phyloP scores from a whole-genome alignment of 2,329 filamentous ascomycete genomes.

The Pyrenochaeta sp. region DNA sequence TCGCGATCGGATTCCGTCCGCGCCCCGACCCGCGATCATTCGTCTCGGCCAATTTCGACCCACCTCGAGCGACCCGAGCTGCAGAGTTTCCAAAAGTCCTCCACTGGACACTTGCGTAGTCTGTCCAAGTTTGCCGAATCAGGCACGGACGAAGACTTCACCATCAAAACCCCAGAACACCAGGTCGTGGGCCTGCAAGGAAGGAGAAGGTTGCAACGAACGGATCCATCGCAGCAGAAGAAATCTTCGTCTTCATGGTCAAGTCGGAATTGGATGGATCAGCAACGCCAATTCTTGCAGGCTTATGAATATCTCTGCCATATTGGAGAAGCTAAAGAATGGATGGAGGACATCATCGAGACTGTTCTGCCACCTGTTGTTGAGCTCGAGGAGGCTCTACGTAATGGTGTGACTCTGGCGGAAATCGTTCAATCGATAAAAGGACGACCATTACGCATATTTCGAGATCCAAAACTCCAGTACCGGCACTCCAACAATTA shows the following conservation, averaged over 20 bases:
- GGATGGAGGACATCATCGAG: constrained; percentile 93
- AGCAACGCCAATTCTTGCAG: constrained; percentile 93
- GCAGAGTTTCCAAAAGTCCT: constrained; percentile 82
- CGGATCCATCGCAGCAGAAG: constrained; percentile 61
- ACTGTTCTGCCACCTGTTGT: constrained; percentile 89
- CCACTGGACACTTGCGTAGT: constrained; percentile 86
- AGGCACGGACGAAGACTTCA: constrained; percentile 78
- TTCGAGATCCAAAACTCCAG: constrained; percentile 83
- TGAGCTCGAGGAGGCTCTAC: constrained; percentile 87
- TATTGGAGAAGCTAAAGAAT: constrained; percentile 98
- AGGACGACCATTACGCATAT: constrained; percentile 78
- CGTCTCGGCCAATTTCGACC: constrained; percentile 36
- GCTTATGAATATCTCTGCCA: constrained; percentile 99
- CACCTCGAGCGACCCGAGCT: constrained; percentile 65
- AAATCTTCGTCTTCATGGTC: constrained; percentile 70
- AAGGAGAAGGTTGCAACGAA: constrained; percentile 80
- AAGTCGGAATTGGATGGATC: constrained; percentile 97
- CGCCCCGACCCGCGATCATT: constrained; percentile 45
- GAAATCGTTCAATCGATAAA: constrained; percentile 92
- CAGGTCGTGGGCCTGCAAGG: constrained; percentile 90
- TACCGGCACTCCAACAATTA: constrained; percentile 98
- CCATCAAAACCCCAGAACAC: constrained; percentile 77
- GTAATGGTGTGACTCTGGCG: constrained; percentile 92
- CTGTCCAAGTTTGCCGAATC: constrained; percentile 83
- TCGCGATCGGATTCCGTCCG: constrained; percentile 49